A percentile compares a stretch with the other conserved stretches of the same genome.
Conservation (phyloP, 805 yeast species). For the Sugiyamaella boreocaroliniensis region DNA sequence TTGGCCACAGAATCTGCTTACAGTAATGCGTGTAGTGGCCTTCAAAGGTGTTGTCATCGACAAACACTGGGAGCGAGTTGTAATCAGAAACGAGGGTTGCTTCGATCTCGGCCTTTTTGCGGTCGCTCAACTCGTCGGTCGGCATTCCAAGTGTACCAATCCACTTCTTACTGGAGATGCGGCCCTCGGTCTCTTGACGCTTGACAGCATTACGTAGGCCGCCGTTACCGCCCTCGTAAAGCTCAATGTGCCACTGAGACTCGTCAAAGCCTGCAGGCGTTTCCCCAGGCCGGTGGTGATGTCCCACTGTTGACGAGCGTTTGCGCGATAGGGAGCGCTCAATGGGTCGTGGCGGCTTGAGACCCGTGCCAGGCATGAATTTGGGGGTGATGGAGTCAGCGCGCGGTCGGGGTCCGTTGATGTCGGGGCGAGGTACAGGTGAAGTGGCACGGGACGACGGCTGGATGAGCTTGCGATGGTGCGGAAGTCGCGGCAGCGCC, state of each 20-base stretch:
- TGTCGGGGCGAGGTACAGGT: conserved; percentile 7
- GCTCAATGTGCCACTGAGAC: conserved; percentile 69
- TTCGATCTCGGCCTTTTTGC: conserved; percentile 49
- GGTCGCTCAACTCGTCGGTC: conserved; percentile 65
- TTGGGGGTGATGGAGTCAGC: conserved; percentile 2
- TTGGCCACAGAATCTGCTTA: conserved; percentile 95
- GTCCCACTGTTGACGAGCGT: conserved; percentile 2
- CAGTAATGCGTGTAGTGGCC: conserved; percentile 91
- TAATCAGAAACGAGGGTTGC: conserved; percentile 41
- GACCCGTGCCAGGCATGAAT: conserved; percentile 15
- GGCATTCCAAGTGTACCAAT: conserved; percentile 92
- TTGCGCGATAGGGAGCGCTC: conserved; percentile 1
- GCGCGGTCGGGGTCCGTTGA: background rate
- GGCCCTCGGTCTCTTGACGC: conserved; percentile 40
- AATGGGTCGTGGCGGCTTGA: background rate
- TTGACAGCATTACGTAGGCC: conserved; percentile 80
- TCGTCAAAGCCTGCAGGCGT: conserved; percentile 17
- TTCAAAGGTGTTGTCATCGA: conserved; percentile 72
- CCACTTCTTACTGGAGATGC: conserved; percentile 46
- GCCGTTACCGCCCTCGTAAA: conserved; percentile 74
- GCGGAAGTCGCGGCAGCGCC: conserved; percentile 10
- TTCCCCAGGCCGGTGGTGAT: conserved; percentile 4
- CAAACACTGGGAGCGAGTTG: conserved; percentile 58
- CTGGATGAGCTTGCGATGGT: conserved; percentile 10
- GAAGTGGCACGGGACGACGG: conserved; percentile 9